Percentiles rank a stretch among this genome's conserved stretches.
These are phyloP conservation scores for Chimonanthus praecox DNA, from an alignment of 164 flowering plant species.

Conservation along the genomic window DNA sequence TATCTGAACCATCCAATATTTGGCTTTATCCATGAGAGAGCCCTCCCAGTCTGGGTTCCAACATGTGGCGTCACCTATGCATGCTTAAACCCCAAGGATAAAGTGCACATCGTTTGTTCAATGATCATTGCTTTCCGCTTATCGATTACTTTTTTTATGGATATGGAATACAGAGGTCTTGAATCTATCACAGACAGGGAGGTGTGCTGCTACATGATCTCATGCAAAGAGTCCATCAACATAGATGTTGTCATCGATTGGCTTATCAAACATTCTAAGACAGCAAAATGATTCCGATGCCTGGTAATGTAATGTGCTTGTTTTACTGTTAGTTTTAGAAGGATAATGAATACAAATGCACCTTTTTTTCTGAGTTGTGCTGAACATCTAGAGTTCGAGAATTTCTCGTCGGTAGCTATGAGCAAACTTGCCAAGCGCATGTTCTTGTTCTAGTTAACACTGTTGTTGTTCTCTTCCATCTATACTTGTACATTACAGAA, in stretches of 20 bases:
- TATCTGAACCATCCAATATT: too few species aligned
- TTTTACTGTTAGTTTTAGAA: too few species aligned
- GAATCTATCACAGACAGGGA: slow-evolving; percentile 59
- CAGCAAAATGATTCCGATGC: slow-evolving; percentile 32
- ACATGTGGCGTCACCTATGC: not conserved
- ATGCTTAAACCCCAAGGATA: not conserved
- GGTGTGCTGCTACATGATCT: slow-evolving; percentile 89
- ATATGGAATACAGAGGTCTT: slow-evolving; percentile 40
- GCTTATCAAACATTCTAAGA: slow-evolving; percentile 84
- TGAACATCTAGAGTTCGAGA: not conserved
- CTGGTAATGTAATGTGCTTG: not conserved
- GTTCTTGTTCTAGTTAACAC: not conserved
- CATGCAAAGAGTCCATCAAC: slow-evolving; percentile 79
- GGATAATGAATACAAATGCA: not conserved
- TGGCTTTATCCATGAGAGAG: not conserved
- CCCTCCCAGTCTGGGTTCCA: not conserved
- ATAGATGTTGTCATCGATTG: slow-evolving; percentile 74
- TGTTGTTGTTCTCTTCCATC: too few species aligned
- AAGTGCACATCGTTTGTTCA: not conserved
- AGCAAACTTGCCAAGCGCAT: not conserved
- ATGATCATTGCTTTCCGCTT: not conserved
- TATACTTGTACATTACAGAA: too few species aligned
- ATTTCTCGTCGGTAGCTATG: too few species aligned
- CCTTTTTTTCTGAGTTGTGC: not conserved
- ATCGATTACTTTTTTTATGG: not conserved